Evolutionary conservation across 345 rosid genomes (phyloP).

Genomic region (Dovyalis caffra): DNA sequence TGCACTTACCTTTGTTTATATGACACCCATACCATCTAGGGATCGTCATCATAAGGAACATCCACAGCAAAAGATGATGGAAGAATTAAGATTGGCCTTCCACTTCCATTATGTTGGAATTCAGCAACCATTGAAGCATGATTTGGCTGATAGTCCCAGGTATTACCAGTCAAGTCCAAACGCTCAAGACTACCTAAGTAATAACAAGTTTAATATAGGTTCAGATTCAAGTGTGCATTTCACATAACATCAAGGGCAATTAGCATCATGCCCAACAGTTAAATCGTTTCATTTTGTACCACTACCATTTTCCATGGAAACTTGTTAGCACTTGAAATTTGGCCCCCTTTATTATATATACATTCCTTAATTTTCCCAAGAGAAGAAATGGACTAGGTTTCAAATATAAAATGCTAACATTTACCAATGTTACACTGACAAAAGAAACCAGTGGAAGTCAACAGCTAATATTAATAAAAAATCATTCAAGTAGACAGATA

Average conservation of each 20-base stretch:
- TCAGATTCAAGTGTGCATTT: not conserved
- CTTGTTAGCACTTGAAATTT: not conserved
- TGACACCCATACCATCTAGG: slow-evolving; percentile 31
- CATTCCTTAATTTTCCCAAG: too few relatives aligned
- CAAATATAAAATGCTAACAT: too few relatives aligned
- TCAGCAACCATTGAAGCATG: slow-evolving; percentile 44
- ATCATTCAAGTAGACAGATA: slow-evolving; percentile 18
- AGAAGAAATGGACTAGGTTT: too few relatives aligned
- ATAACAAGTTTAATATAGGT: slow-evolving; percentile 1
- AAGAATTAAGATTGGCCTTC: slow-evolving; percentile 58
- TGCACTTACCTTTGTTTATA: not conserved
- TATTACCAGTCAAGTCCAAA: slow-evolving; percentile 79
- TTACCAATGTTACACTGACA: not conserved
- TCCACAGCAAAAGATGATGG: slow-evolving; percentile 29
- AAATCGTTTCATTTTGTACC: not conserved
- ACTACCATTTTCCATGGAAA: not conserved
- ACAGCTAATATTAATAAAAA: not conserved
- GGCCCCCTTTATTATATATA: too few relatives aligned
- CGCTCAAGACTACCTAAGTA: slow-evolving; percentile 55
- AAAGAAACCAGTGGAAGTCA: not conserved
- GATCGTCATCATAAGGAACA: slow-evolving; percentile 80
- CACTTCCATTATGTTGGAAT: slow-evolving; percentile 62
- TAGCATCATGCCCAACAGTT: not conserved
- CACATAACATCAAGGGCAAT: not conserved
- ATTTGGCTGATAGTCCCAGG: slow-evolving; percentile 38